Percentiles rank a stretch among this genome's conserved stretches.
Conservation (phyloP, 164 flowering plant species). For the Nymphaea thermarum region DNA sequence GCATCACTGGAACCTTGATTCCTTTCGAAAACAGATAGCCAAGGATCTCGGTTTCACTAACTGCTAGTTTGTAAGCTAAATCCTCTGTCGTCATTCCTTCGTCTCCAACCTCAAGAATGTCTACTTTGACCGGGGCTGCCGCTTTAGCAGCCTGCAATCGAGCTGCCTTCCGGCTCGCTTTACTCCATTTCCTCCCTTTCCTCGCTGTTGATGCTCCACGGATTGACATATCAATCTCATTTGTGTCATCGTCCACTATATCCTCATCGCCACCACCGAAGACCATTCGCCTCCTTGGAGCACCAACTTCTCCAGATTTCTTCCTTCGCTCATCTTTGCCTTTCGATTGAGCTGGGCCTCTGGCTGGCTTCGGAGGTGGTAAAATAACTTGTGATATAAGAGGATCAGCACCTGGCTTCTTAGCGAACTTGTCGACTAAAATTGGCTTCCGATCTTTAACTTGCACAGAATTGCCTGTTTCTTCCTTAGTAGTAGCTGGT, state of each 20-base stretch:
- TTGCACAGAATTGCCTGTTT: constrained; percentile 12
- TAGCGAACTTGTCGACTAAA: constrained; percentile 79
- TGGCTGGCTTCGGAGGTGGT: constrained; percentile 57
- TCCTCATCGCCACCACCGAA: constrained; percentile 15
- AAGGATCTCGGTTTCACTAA: constrained; percentile 77
- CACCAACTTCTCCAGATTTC: constrained; percentile 40
- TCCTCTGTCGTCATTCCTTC: constrained; percentile 80
- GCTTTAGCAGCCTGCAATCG: constrained; percentile 71
- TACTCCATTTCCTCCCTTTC: constrained; percentile 85
- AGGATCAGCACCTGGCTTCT: constrained; percentile 66
- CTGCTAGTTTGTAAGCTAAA: constrained; percentile 63
- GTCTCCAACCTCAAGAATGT: constrained; percentile 84
- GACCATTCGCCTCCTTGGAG: constrained; percentile 38
- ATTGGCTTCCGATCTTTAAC: constrained; percentile 61
- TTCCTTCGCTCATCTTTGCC: constrained; percentile 52
- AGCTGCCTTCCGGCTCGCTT: constrained; percentile 83
- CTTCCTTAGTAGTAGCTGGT: constrained; percentile 16
- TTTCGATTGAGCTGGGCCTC: constrained; percentile 33
- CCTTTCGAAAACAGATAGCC: constrained; percentile 67
- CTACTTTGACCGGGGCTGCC: constrained; percentile 82
- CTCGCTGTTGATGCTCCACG: constrained; percentile 43
- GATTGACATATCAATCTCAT: constrained; percentile 45
- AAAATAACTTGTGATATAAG: constrained; percentile 45
- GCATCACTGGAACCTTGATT: constrained; percentile 70
- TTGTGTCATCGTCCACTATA: constrained; percentile 48